A percentile compares a stretch with the other conserved stretches of the same genome.
Conservation (phyloP, 2,329 filamentous ascomycete genomes). For the Monosporascus cannonballus region DNA sequence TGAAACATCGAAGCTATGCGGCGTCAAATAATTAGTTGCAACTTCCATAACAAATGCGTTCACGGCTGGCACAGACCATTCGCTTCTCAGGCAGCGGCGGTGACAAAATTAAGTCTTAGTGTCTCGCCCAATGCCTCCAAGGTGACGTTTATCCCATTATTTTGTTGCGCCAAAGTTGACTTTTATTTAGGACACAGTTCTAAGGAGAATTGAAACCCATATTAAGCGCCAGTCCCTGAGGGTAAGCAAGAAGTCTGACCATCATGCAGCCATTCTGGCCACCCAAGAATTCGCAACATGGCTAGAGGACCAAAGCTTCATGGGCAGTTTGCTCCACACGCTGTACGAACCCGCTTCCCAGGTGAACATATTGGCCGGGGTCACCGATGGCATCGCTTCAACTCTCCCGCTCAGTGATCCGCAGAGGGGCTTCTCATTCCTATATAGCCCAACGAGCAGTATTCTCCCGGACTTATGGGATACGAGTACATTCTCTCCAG, state of each 20-base stretch:
- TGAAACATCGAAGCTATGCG: constrained; percentile 12
- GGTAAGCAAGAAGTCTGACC: constrained; percentile 4
- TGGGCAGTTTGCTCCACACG: constrained; percentile 26
- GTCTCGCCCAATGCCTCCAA: constrained; percentile 14
- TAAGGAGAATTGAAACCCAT: not conserved
- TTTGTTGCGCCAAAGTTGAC: not conserved
- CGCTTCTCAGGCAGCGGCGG: constrained; percentile 2
- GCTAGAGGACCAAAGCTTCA: constrained; percentile 38
- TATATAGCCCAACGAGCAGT: constrained; percentile 34
- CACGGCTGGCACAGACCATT: constrained; percentile 3
- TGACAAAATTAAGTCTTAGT: constrained; percentile 15
- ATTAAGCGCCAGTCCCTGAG: not conserved
- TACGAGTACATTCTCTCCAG: constrained; percentile 16
- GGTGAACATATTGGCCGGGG: constrained; percentile 46
- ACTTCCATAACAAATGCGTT: constrained; percentile 3
- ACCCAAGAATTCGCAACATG: constrained; percentile 42
- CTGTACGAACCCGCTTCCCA: constrained; percentile 11
- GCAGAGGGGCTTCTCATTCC: constrained; percentile 43
- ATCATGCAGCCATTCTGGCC: constrained; percentile 44
- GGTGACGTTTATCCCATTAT: constrained; percentile 6
- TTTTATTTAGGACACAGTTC: not conserved
- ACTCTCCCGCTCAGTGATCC: constrained; percentile 23
- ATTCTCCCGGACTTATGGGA: constrained; percentile 44
- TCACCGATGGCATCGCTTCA: constrained; percentile 49
- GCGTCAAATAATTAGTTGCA: constrained; percentile 8